These are phyloP conservation scores for Cutaneotrichosporon sp. DNA, from an alignment of 1,284 basidiomycete species.

Conservation along the genomic window DNA sequence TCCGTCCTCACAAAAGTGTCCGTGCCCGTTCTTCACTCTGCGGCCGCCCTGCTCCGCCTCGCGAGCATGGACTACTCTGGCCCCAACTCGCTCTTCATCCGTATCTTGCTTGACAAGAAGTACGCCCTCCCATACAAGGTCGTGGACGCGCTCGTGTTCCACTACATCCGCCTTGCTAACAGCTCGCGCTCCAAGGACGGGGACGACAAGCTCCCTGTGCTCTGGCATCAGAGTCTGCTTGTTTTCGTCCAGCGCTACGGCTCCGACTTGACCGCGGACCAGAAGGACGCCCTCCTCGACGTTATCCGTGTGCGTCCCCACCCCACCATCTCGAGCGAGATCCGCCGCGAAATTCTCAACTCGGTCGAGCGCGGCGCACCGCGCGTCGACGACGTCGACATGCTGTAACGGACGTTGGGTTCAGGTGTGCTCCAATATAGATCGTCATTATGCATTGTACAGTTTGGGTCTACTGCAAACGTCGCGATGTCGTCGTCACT, in stretches of 20 bases:
- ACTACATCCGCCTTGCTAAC: slow-evolving; percentile 91
- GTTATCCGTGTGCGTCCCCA: slow-evolving; percentile 83
- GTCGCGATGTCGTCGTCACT: no score
- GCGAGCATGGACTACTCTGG: slow-evolving; percentile 96
- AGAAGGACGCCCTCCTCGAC: slow-evolving; percentile 95
- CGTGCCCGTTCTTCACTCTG: slow-evolving; percentile 91
- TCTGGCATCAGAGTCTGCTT: slow-evolving; percentile 97
- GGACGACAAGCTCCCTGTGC: slow-evolving; percentile 70
- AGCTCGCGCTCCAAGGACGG: slow-evolving; percentile 66
- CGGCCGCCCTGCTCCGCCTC: slow-evolving; percentile 86
- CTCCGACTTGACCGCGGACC: slow-evolving; percentile 92
- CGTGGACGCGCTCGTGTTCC: slow-evolving; percentile 93
- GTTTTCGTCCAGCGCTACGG: slow-evolving; percentile 95
- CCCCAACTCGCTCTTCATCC: slow-evolving; percentile 94
- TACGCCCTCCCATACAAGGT: slow-evolving; percentile 98
- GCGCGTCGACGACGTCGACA: slow-evolving; percentile 44
- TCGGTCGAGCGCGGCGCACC: slow-evolving; percentile 52
- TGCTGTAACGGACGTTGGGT: slow-evolving; percentile 20
- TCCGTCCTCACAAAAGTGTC: slow-evolving; percentile 88
- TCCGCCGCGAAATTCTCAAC: slow-evolving; percentile 69
- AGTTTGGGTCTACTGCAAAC: no score
- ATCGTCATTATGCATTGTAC: no score
- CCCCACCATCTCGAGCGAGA: slow-evolving; percentile 80
- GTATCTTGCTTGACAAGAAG: slow-evolving; percentile 95
- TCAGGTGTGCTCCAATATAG: no score